Evolutionary conservation across 352 stramenopile genomes (phyloP).

Genomic region (Plasmopara halstedii): DNA sequence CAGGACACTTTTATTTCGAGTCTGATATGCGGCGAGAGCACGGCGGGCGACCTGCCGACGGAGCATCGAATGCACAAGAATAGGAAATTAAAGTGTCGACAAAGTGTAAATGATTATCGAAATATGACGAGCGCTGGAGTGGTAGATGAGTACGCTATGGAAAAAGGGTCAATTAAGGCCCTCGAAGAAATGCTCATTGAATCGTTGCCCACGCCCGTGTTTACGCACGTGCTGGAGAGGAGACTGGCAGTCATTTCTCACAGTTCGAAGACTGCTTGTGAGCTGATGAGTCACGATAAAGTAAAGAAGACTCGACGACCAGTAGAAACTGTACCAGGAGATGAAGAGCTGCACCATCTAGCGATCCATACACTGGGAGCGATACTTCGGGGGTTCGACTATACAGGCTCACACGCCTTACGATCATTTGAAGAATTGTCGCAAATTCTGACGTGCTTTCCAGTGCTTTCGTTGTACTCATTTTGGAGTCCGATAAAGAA

Average conservation of each 20-base stretch:
- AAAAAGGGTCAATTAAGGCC: constrained; percentile 65
- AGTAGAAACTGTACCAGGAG: constrained; percentile 24
- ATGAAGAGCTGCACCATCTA: constrained; percentile 74
- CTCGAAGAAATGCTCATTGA: constrained; percentile 80
- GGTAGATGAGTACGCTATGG: constrained; percentile 56
- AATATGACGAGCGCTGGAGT: constrained; percentile 82
- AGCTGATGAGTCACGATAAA: constrained; percentile 45
- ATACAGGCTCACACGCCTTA: constrained; percentile 30
- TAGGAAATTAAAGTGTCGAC: constrained; percentile 69
- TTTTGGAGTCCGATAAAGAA: constrained; percentile 80
- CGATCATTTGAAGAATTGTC: constrained; percentile 73
- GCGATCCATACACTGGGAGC: constrained; percentile 75
- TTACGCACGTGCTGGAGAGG: constrained; percentile 69
- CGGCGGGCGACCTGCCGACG: constrained; percentile 63
- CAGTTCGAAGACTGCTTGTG: constrained; percentile 54
- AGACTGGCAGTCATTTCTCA: constrained; percentile 76
- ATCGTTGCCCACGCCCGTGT: constrained; percentile 64
- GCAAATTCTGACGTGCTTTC: constrained; percentile 67
- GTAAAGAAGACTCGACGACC: constrained; percentile 32
- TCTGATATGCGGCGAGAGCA: constrained; percentile 69
- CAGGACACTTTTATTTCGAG: constrained; percentile 73
- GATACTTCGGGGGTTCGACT: constrained; percentile 69
- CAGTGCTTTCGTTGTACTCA: constrained; percentile 67
- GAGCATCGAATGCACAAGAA: constrained; percentile 85
- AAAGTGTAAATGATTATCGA: constrained; percentile 68